Evolutionary conservation across 345 rosid species (phyloP), one percentile per base, ranked within the genome.

Genomic region (Mercurialis annua): DNA sequence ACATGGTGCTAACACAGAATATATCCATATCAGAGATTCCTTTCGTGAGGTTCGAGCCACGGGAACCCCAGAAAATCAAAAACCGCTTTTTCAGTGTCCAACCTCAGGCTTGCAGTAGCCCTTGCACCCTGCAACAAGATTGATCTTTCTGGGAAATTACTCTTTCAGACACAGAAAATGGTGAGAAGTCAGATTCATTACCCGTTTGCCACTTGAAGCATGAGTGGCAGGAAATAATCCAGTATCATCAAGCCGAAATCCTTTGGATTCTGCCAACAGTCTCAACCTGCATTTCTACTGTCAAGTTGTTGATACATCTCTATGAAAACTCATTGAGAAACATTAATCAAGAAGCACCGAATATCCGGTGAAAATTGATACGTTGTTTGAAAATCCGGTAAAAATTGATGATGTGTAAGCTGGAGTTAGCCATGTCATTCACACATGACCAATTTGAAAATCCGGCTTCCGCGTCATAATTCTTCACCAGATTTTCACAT

Each of bases 161-260:
- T 30, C 60, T 47, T 15, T 30, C 67, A 38, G 17, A 48, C 7
- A 6, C n/a, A 30, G 20, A 46, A 34, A 53, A 18, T 52, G 36
- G 27, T 21, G 62, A 29, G 16, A 62, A 66, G 26, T 43, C 43
- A 14, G 44, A 46, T 21, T 54, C 33, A 34, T 76, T 83, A 93
- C 98, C 84, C 83, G 80, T 79, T 85, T 90, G 54, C 92, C 82
- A 6, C 85, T 81, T 21, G 96, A 88, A 62, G 92, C 84, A 11
- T 69, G 90, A 63, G 90, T 91, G 31, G 92, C 91, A n/a, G 89
- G 95, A 77, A 86, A 94, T 16, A 94, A 71, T 44, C 97, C 99
- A 29, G 95, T 91, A 67, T 94, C 99, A 62, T 94, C 97, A 29
- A 91, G 96, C 55, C 82, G 76, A 77, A 58, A 91, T 59, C 99